phyloP scores from a whole-genome alignment of 1,284 basidiomycete genomes.

The Ceratobasidium sp. region DNA sequence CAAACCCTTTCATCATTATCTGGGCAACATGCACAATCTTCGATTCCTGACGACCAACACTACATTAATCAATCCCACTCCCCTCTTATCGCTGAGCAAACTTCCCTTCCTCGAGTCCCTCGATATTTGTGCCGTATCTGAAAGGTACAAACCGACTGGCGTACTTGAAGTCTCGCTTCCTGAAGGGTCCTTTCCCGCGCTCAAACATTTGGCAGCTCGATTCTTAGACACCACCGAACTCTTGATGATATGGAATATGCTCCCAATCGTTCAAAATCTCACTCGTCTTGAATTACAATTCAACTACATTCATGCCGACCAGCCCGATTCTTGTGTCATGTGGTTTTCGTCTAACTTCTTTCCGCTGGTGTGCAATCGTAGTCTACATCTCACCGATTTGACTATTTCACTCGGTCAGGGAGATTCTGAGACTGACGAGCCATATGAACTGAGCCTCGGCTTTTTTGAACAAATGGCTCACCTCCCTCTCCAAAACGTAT shows the following conservation, averaged over 20 bases:
- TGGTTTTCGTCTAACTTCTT: not conserved
- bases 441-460: not conserved
- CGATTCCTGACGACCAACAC: not conserved
- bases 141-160: not conserved
- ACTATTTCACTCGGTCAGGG: not conserved
- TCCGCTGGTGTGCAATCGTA: not conserved
- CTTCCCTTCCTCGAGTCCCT: not conserved
- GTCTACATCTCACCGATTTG: not conserved
- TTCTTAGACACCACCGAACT: not conserved
- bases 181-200: not conserved
- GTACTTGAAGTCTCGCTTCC: not conserved
- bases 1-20: not conserved
- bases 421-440: not conserved
- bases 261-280: not conserved
- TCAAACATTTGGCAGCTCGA: not conserved
- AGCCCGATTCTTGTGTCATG: not conserved
- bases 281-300: not conserved
- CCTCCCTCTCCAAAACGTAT: not conserved
- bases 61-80: not conserved
- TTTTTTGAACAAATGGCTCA: not conserved
- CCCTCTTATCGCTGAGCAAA: not conserved
- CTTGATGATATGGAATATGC: not conserved
- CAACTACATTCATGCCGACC: not conserved
- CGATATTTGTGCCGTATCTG: not conserved
- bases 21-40: not conserved